These are phyloP conservation scores for Citrus australasica DNA, from an alignment of 345 rosid species.

Conservation along the genomic window DNA sequence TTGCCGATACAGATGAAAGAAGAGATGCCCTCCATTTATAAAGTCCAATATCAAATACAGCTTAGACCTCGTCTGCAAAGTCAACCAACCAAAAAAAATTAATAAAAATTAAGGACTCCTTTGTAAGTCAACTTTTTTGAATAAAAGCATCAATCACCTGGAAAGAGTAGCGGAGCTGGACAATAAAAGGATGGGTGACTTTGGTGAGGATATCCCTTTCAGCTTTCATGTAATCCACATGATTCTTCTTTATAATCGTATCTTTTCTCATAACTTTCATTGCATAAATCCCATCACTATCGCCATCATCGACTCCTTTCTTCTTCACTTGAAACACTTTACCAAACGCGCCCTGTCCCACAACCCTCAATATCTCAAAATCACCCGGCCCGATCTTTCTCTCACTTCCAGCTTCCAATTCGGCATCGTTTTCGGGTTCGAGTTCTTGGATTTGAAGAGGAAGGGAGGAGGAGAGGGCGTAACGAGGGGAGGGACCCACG, in stretches of 20 bases:
- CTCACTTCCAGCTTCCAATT: conserved; percentile 14
- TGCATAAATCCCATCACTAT: conserved; percentile 59
- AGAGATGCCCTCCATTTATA: conserved; percentile 74
- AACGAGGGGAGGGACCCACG: conserved; percentile 77
- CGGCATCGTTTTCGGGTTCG: conserved; percentile 30
- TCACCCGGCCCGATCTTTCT: conserved; percentile 48
- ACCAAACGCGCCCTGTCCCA: conserved; percentile 70
- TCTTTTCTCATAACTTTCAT: conserved; percentile 82
- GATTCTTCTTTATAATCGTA: conserved; percentile 61
- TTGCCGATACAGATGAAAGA: conserved; percentile 69
- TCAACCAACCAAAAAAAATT: neutral
- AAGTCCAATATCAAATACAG: conserved; percentile 73
- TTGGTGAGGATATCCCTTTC: conserved; percentile 73
- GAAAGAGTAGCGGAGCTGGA: conserved; percentile 72
- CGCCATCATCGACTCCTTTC: conserved; percentile 14
- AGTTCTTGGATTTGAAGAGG: conserved; percentile 42
- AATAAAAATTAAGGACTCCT: neutral
- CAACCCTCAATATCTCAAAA: conserved; percentile 63
- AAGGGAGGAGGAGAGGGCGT: conserved; percentile 38
- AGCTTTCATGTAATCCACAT: conserved; percentile 75
- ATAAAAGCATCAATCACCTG: conserved; percentile 36
- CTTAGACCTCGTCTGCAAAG: conserved; percentile 63
- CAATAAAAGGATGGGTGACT: conserved; percentile 65
- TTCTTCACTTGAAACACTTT: conserved; percentile 67
- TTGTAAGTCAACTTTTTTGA: neutral